A percentile compares a stretch with the other conserved stretches of the same genome.
Conservation (phyloP, 2,329 filamentous ascomycete species). For the Pseudocercospora pini-densiflorae region DNA sequence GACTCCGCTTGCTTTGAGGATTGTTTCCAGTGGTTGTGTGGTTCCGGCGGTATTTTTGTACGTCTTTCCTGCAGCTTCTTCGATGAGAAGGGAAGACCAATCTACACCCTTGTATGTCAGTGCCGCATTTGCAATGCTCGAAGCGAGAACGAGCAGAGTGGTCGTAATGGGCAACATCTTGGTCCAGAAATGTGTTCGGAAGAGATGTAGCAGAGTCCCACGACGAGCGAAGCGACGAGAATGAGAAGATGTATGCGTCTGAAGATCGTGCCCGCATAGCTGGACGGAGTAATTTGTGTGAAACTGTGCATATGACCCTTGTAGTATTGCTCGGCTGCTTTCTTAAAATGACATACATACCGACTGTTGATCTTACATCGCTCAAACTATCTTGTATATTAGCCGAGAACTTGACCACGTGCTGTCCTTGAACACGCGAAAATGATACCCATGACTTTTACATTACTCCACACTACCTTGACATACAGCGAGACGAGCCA, state of each 20-base stretch:
- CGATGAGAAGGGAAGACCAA: slow-evolving; percentile 41
- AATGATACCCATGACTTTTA: not conserved
- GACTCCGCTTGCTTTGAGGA: slow-evolving; percentile 31
- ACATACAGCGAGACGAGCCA: not conserved
- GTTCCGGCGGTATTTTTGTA: slow-evolving; percentile 40
- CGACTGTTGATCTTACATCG: not conserved
- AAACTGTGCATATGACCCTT: not conserved
- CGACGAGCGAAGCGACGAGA: not conserved
- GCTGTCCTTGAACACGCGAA: not conserved
- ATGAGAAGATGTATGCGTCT: not conserved
- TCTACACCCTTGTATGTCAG: slow-evolving; percentile 44
- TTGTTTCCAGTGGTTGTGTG: slow-evolving; percentile 36
- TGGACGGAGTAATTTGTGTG: slow-evolving; percentile 4
- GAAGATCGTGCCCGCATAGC: not conserved
- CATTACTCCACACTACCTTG: not conserved
- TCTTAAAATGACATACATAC: not conserved
- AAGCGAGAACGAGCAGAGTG: not conserved
- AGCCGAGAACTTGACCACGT: not conserved
- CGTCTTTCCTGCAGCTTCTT: slow-evolving; percentile 41
- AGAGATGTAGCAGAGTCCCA: not conserved
- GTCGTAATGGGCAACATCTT: not conserved
- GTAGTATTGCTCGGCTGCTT: not conserved
- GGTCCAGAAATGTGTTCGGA: not conserved
- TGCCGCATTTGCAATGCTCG: slow-evolving; percentile 2
- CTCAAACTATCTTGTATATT: not conserved